These are phyloP conservation scores for Plasmopara muralis DNA, from an alignment of 352 stramenopile genomes.

Conservation along the genomic window DNA sequence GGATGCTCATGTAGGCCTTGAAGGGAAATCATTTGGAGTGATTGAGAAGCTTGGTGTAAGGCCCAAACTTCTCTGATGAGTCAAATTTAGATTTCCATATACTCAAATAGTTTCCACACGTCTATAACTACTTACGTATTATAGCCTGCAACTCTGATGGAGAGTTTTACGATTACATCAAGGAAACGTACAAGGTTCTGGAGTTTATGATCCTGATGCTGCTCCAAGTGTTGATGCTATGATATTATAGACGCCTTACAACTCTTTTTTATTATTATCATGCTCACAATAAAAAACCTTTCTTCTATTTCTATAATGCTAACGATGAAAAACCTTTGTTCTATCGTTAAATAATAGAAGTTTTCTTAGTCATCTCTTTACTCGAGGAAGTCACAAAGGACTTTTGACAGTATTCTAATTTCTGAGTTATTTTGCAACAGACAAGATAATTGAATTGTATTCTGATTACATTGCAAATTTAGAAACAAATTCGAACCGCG, in stretches of 20 bases:
- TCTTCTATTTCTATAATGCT: too few species aligned
- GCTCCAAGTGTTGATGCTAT: neutral
- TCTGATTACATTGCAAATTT: too few species aligned
- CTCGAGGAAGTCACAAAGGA: neutral
- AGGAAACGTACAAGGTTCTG: neutral
- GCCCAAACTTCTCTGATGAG: neutral
- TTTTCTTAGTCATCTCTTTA: neutral
- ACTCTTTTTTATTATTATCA: too few species aligned
- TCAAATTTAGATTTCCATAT: neutral
- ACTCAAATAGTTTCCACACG: neutral
- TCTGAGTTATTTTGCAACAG: neutral
- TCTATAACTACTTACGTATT: neutral
- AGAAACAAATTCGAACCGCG: too few species aligned
- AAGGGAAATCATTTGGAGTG: neutral
- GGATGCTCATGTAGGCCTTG: neutral
- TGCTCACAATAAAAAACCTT: too few species aligned
- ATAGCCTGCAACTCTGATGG: neutral
- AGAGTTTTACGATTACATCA: constrained; percentile 2
- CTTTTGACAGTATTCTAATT: neutral
- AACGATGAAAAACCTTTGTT: too few species aligned
- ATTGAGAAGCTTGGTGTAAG: neutral
- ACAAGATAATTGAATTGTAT: neutral
- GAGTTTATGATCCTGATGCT: neutral
- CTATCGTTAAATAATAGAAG: too few species aligned
- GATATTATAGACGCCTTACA: neutral